Percentiles rank a stretch among this genome's conserved stretches.
Conservation (phyloP, 805 yeast species). For the Jamesozyma spencerorum region DNA sequence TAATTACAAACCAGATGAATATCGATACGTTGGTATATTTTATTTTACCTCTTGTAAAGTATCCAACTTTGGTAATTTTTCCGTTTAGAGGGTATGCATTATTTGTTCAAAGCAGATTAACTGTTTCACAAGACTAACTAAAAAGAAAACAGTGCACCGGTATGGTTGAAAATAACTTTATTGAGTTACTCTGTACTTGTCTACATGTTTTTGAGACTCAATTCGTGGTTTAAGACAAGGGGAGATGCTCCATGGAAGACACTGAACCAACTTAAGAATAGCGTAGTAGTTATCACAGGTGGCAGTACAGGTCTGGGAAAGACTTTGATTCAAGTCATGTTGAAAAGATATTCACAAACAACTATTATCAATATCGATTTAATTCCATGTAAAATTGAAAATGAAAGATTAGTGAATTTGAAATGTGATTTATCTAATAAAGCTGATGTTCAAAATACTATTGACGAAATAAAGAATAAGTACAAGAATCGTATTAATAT, state of each 20-base stretch:
- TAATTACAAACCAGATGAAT: conserved; percentile 4
- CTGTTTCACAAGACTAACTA: background rate
- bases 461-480: conserved; percentile 33
- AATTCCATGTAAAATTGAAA: background rate
- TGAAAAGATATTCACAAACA: conserved; percentile 16
- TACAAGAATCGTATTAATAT: conserved; percentile 48
- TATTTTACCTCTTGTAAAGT: conserved; percentile 14
- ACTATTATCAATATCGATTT: conserved; percentile 24
- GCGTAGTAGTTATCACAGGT: conserved; percentile 27
- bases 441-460: conserved; percentile 33
- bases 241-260: conserved; percentile 9
- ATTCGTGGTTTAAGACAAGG: conserved; percentile 5
- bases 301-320: conserved; percentile 34
- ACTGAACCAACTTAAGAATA: conserved; percentile 2
- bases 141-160: background rate
- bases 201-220: conserved; percentile 3
- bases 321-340: conserved; percentile 15
- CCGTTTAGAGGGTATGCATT: conserved; percentile 7
- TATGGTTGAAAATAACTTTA: background rate
- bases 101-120: background rate
- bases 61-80: conserved; percentile 11
- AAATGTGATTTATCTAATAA: conserved; percentile 60
- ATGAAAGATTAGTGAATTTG: conserved; percentile 35
- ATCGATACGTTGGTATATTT: conserved; percentile 16
- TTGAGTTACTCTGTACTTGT: conserved; percentile 9